Evolutionary conservation across 805 yeast genomes (phyloP), one percentile per base, ranked within the genome.

Genomic region (Sugiyamaella americana): DNA sequence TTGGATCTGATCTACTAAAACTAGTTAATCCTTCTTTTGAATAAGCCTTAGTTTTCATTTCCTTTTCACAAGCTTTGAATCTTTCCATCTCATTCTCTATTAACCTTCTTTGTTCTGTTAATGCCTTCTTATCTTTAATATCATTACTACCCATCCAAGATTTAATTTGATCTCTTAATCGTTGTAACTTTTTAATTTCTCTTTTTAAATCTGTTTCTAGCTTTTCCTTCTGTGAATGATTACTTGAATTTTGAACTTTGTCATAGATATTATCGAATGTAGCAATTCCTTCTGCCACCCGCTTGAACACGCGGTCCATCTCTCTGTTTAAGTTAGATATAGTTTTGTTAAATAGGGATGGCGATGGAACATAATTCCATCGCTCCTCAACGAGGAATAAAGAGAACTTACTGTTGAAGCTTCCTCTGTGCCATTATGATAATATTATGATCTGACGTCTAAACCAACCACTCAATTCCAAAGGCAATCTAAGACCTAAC

Each of bases 161-260:
- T 68, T 91, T 91, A 58, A 91, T 86, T 69, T 88, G 98, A 65
- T 91, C 98, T 62, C 98, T 77, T 57, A 84, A 80, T 63, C 96
- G 79, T 63, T 91, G 98, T 48, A 91, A 73, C 65, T 88, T 91
- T 67, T 93, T 91, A 66, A 93, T 89, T 65, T 93, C 98, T 59
- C 93, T 82, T 69, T 93, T 89, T 62, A 91, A 72, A 63, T 91
- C 98, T 51, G 52, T 57, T 64, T 93, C 98, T 49, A 93, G 74
- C 65, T 91, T 91, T 63, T 91, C 98, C 69, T 91, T 85, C 63
- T 89, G 96, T 2, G 95, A 80, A 54, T 79, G 84, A 57, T 84
- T 84, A 52, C 87, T 89, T 41, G 94, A 79, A 43, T 75, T 74
- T 65, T 80, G 83, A 35, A 91, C 78, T 67, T 91, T 91, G 37